phyloP scores from a whole-genome alignment of 1,139 yeast species.

The Scheffersomyces parashehatae region DNA sequence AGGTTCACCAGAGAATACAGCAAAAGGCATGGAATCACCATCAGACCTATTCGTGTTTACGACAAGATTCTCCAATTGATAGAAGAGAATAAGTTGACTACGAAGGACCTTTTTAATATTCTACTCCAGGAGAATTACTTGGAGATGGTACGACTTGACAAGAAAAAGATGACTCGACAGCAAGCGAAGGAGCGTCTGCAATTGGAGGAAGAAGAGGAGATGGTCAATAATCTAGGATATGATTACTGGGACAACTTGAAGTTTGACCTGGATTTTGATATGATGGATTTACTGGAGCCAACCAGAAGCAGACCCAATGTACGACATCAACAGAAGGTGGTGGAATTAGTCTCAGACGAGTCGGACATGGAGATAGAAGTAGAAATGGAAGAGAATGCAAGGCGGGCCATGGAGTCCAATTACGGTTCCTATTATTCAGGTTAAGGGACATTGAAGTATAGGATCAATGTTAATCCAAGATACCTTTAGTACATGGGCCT shows the following conservation, averaged over 20 bases:
- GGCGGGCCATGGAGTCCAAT: conserved; percentile 17
- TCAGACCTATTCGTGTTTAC: conserved; percentile 23
- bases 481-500: too few relatives aligned
- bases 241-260: conserved; percentile 38
- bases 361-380: conserved; percentile 12
- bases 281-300: conserved; percentile 18
- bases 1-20: conserved; percentile 35
- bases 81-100: conserved; percentile 18
- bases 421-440: conserved; percentile 22
- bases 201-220: conserved; percentile 15
- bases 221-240: conserved; percentile 26
- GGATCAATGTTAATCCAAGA: too few relatives aligned
- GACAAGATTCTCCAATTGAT: conserved; percentile 26
- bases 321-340: conserved; percentile 4
- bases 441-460: too few relatives aligned
- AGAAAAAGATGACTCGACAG: conserved; percentile 9
- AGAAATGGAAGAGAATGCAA: conserved; percentile 1
- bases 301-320: conserved; percentile 1
- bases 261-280: conserved; percentile 29
- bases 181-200: conserved; percentile 8
- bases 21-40: conserved; percentile 13
- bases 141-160: conserved; percentile 21
- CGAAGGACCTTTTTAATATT: conserved; percentile 25
- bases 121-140: conserved; percentile 27
- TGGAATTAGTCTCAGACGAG: conserved; percentile 4